Conservation (phyloP, 352 stramenopile genomes). For the Thalassiosira mediterranea region DNA sequence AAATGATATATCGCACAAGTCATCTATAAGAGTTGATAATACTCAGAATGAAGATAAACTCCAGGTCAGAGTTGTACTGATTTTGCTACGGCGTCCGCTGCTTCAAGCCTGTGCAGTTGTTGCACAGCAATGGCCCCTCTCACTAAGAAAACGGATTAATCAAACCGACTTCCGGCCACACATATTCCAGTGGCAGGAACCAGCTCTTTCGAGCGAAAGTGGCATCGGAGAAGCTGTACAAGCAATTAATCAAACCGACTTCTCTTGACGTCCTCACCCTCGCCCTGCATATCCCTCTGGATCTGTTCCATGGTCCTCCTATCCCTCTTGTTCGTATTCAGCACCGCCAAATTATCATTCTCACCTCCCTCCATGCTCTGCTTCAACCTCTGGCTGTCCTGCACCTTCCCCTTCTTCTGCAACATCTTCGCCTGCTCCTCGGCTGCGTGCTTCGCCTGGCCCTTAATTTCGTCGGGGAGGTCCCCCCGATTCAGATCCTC, state of each 20-base stretch:
- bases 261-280: slow-evolving; percentile 38
- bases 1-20: too few species aligned
- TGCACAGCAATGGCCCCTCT: too few species aligned
- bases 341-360: slow-evolving; percentile 54
- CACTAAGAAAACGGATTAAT: too few species aligned
- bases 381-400: slow-evolving; percentile 36
- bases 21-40: too few species aligned
- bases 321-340: slow-evolving; percentile 84
- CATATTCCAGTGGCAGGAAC: too few species aligned
- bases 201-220: too few species aligned
- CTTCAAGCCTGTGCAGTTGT: too few species aligned
- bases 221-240: too few species aligned
- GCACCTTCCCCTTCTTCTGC: slow-evolving; percentile 47
- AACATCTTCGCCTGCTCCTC: slow-evolving; percentile 51
- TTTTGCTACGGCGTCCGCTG: too few species aligned
- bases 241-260: slow-evolving; percentile 37
- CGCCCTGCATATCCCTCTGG: slow-evolving; percentile 64
- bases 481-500: slow-evolving; percentile 82
- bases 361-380: slow-evolving; percentile 20
- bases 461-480: slow-evolving; percentile 77
- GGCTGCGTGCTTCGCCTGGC: slow-evolving; percentile 54
- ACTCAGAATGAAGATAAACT: too few species aligned
- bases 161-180: too few species aligned
- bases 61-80: too few species aligned
- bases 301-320: slow-evolving; percentile 82